These are phyloP conservation scores for Aspergillus arachidicola DNA, from an alignment of 2,329 filamentous ascomycete genomes.

Conservation along the genomic window DNA sequence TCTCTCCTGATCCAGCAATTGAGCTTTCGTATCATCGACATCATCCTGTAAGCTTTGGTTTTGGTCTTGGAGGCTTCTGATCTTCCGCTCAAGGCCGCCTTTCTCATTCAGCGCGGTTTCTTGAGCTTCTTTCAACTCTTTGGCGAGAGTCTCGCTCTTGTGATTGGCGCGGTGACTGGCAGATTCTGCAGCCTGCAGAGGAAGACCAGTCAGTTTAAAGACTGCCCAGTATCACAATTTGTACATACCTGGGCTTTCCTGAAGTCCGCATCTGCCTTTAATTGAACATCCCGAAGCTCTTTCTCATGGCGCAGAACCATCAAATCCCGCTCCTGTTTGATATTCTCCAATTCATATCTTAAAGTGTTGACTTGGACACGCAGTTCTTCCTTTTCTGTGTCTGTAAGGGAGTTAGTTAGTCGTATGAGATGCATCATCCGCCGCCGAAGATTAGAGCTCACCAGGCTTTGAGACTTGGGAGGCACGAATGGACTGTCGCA, in stretches of 20 bases:
- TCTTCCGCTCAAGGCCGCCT: slow-evolving; percentile 56
- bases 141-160: slow-evolving; percentile 57
- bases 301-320: slow-evolving; percentile 76
- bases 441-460: slow-evolving; percentile 21
- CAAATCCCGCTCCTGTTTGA: slow-evolving; percentile 86
- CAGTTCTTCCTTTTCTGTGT: slow-evolving; percentile 69
- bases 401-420: slow-evolving; percentile 26
- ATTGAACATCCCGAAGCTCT: slow-evolving; percentile 77
- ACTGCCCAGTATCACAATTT: neutral
- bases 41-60: slow-evolving; percentile 77
- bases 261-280: slow-evolving; percentile 83
- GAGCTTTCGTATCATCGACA: slow-evolving; percentile 77
- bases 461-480: slow-evolving; percentile 41
- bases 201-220: neutral
- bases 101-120: slow-evolving; percentile 59
- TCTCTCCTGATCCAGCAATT: slow-evolving; percentile 68
- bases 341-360: slow-evolving; percentile 81
- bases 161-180: slow-evolving; percentile 53
- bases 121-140: slow-evolving; percentile 58
- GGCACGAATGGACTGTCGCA: slow-evolving; percentile 42
- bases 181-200: slow-evolving; percentile 53
- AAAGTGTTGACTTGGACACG: slow-evolving; percentile 87
- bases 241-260: slow-evolving; percentile 60
- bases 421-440: neutral
- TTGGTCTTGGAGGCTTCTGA: slow-evolving; percentile 65